Evolutionary conservation across 2,329 filamentous ascomycete genomes (phyloP).

Genomic region (Fusarium liriodendri): DNA sequence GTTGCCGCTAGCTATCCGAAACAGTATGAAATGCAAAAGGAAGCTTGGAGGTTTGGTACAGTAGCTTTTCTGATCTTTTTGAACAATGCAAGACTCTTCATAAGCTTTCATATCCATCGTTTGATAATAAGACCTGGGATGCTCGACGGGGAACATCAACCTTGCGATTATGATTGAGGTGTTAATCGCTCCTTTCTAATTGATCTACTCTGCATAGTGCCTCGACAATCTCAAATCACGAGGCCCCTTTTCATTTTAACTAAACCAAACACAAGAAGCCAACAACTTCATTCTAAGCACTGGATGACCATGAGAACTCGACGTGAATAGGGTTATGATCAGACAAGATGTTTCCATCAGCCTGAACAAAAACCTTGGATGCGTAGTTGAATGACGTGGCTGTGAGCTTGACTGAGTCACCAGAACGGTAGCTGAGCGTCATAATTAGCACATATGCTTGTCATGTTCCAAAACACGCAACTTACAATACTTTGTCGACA

Average conservation of each 20-base stretch:
- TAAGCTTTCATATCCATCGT: not conserved
- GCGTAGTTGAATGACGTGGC: conserved; percentile 67
- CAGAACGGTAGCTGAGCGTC: conserved; percentile 59
- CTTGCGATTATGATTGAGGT: not conserved
- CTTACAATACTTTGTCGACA: conserved; percentile 71
- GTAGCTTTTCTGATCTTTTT: not conserved
- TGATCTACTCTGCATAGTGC: not conserved
- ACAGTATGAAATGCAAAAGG: not conserved
- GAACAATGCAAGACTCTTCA: not conserved
- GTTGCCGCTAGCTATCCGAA: not conserved
- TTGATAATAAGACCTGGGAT: not conserved
- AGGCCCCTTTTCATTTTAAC: too few species aligned
- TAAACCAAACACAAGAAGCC: not conserved
- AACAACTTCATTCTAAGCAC: not conserved
- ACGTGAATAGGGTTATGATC: conserved; percentile 75
- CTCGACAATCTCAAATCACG: too few species aligned
- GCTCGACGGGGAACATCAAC: not conserved
- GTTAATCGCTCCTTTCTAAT: too few species aligned
- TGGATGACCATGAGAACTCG: conserved; percentile 55
- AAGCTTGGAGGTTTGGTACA: not conserved
- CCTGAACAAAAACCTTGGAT: conserved; percentile 65
- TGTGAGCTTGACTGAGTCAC: conserved; percentile 56
- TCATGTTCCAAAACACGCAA: not conserved
- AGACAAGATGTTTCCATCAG: conserved; percentile 66
- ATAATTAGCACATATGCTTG: not conserved